phyloP scores from a whole-genome alignment of 495 filamentous ascomycete species.

The Xylaria curta region DNA sequence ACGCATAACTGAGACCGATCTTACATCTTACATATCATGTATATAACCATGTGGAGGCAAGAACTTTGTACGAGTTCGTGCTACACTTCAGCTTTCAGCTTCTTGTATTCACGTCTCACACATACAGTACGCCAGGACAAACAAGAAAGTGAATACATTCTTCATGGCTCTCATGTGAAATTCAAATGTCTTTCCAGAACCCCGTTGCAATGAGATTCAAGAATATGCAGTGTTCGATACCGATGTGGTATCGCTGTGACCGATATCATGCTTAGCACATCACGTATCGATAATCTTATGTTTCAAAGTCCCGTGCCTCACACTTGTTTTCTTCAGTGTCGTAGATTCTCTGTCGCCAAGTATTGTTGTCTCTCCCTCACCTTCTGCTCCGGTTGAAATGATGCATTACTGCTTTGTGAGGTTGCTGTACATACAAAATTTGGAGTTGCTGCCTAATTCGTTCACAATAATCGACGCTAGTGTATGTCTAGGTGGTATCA shows the following conservation, averaged over 20 bases:
- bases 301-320: background rate
- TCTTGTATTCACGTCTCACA: background rate
- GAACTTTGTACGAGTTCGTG: background rate
- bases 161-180: background rate
- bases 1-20: slow-evolving; percentile 22
- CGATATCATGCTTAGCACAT: background rate
- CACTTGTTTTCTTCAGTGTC: background rate
- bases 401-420: background rate
- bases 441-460: background rate
- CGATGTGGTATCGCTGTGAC: too few relatives aligned
- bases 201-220: background rate
- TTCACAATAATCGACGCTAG: background rate
- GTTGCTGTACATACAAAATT: background rate
- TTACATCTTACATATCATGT: background rate
- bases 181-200: background rate
- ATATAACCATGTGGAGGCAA: background rate
- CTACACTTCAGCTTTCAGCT: background rate
- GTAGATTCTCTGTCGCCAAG: background rate
- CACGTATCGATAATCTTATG: background rate
- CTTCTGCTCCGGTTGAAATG: background rate
- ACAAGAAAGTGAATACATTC: background rate
- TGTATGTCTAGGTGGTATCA: background rate
- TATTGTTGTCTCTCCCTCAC: background rate
- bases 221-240: too few relatives aligned
- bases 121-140: background rate